phyloP scores from a whole-genome alignment of 1,139 yeast species.

The Kodamaea plutei region DNA sequence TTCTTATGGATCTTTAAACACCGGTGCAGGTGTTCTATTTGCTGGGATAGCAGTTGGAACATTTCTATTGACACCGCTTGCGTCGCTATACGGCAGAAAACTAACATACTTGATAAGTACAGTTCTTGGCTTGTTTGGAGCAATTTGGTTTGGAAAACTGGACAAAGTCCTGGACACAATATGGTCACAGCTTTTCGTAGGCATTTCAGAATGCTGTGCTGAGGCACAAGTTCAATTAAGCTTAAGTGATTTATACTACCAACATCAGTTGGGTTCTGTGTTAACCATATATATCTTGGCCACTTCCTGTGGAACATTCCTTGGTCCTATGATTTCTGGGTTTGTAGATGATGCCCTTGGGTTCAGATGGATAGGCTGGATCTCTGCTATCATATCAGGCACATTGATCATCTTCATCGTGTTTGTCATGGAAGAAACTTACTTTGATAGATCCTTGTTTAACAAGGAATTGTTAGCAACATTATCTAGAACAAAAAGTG shows the following conservation, averaged over 20 bases:
- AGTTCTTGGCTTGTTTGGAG: slow-evolving; percentile 25
- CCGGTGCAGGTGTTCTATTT: slow-evolving; percentile 37
- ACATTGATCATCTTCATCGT: slow-evolving; percentile 18
- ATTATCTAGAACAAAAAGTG: slow-evolving; percentile 3
- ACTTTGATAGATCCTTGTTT: slow-evolving; percentile 19
- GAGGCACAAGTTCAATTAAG: slow-evolving; percentile 38
- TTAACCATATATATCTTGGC: slow-evolving; percentile 36
- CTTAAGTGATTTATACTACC: slow-evolving; percentile 30
- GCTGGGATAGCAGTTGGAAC: slow-evolving; percentile 29
- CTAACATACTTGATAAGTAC: slow-evolving; percentile 28
- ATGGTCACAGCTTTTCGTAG: slow-evolving; percentile 36
- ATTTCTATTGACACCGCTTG: slow-evolving; percentile 31
- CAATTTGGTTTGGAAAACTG: slow-evolving; percentile 32
- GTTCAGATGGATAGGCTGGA: slow-evolving; percentile 40
- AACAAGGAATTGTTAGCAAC: slow-evolving; percentile 5
- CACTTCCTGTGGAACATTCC: slow-evolving; percentile 33
- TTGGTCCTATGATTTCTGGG: slow-evolving; percentile 35
- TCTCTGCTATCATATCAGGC: slow-evolving; percentile 20
- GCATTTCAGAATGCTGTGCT: slow-evolving; percentile 30
- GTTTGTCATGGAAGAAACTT: slow-evolving; percentile 23
- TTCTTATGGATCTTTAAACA: slow-evolving; percentile 32
- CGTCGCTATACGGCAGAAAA: slow-evolving; percentile 31
- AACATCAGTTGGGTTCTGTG: slow-evolving; percentile 37
- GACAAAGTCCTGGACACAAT: slow-evolving; percentile 25
- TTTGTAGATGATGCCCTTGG: slow-evolving; percentile 19